Base-by-base conservation (phyloP, 495 filamentous ascomycete genomes). In the Elasticomyces elasticus region DNA sequence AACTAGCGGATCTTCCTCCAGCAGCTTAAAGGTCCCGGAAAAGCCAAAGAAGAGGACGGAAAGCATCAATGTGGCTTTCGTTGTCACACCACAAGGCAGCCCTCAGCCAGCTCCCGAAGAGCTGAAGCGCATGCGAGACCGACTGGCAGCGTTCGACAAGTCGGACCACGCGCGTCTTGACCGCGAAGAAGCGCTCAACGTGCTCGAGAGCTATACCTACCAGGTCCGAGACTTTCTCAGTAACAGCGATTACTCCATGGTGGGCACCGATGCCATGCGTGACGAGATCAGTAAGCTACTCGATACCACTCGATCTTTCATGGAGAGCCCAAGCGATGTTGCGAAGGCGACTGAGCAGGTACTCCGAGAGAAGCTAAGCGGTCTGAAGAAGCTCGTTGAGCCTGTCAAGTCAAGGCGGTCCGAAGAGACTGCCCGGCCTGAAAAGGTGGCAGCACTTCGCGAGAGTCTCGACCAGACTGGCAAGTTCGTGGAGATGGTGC, bases 131-230 rank as follows among this genome's bases (percentile, higher is more conserved):
- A 81, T 89, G 67, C 83, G 83, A 62, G 74, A 80, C 37, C 67
- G 71, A 58, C 75, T 96, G 45, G 71, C 78, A 61, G 82, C 86
- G 1, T 94, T 96, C 55, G 89, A 89, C 59, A 73, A 78, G 22
- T 96, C 87, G 1, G 92, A 99, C 69, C 72, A 74, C 42, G 77
- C 83, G 5, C 86, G 89, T 26, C 69, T 81, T 38, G 72, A 81
- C 41, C 83, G 91, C 28, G 90, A 95, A 66, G 92, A 95, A 68
- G 78, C 86, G 10, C 72, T 95, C 25, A 99, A 99, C 71, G 83
- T 85, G 61, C 80, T 99, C 24, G 92, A 99, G 67, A 81, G 77
- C n/a, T 95, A 86, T 67, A 94, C 89, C 40, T 99, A 99, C 75
- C 83, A 80, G 55, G 79, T 84, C 37, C 82, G 89, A 5, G 94